Evolutionary conservation across 2,329 filamentous ascomycete species (phyloP), one percentile per base, ranked within the genome.

Genomic region (Colletotrichum sp.): DNA sequence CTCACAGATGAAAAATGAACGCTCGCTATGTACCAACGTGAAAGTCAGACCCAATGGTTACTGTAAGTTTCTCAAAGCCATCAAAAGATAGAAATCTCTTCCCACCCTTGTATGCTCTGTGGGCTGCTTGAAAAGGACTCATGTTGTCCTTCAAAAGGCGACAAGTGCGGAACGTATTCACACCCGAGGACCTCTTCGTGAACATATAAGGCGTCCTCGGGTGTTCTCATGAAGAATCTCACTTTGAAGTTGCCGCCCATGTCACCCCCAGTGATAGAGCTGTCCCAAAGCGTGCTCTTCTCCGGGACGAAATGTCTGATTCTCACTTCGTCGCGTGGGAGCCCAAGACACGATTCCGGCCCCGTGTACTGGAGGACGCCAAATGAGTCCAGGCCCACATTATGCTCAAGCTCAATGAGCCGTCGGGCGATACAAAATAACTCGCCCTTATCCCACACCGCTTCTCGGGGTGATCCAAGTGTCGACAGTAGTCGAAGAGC

Each of bases 401-500:
- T 44, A 13, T 76, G 75, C 12, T 76, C 75, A 7, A 74, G 26
- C 62, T 76, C 75, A 34, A 74, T 55, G n/a, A 73, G 9, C 26
- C 75, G 70, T 5, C 75, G 71, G 36, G 59, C 24, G 44, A 70
- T 55, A 6, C 57, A 28, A 26, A 36, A 66, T 8, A 76, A 3
- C 24, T 69, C 71, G 16, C 26, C 49, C 24, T 49, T 32, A 5
- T 62, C 49, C 70, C 63, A 68, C 1, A 52, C 44, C 13, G 34
- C 32, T 21, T 72, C 70, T 18, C 59, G 62, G 5, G 87, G 82
- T 2, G 69, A 64, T 7, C 55, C 55, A 24, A 72, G 21, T 13
- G 18, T 44, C 4, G 36, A 32, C 4, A 76, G 36, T 8, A 87
- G 80, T 9, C 81, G 78, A 0, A 87, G 80, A 0, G 86, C 86